Conservation (phyloP, 176 grass and related monocot genomes). For the Aegilops umbellulata region DNA sequence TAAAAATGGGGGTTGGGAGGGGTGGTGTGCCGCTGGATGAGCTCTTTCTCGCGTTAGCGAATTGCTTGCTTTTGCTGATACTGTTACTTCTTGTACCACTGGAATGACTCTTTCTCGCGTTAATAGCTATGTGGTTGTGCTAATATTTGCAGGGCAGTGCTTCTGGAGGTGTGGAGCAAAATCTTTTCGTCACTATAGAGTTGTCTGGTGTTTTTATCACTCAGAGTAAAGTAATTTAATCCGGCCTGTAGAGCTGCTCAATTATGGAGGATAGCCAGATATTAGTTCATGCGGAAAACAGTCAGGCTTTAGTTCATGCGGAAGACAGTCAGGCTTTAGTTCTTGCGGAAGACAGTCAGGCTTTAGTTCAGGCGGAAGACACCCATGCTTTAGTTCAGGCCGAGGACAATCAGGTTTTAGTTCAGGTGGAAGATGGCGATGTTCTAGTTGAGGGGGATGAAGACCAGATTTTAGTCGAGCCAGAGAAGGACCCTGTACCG, state of each 20-base stretch:
- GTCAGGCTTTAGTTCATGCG: constrained; percentile 34
- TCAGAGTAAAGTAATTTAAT: constrained; percentile 22
- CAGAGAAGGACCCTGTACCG: constrained; percentile 45
- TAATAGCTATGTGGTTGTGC: constrained; percentile 13
- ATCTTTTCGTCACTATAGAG: not conserved
- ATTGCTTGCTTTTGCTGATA: not conserved
- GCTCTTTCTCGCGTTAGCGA: not conserved
- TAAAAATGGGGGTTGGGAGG: not conserved
- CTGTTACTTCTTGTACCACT: not conserved
- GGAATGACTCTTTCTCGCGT: not conserved
- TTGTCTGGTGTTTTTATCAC: constrained; percentile 8
- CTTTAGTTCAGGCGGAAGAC: constrained; percentile 26
- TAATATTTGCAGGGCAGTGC: constrained; percentile 30
- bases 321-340: constrained; percentile 41
- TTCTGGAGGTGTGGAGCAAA: not conserved
- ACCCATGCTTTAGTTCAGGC: constrained; percentile 3
- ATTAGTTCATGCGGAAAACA: constrained; percentile 37
- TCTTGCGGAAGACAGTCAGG: not conserved
- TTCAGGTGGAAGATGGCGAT: not conserved
- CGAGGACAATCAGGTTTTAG: not conserved
- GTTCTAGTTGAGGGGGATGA: not conserved
- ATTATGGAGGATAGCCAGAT: constrained; percentile 50
- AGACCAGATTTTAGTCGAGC: constrained; percentile 38
- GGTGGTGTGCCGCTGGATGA: not conserved
- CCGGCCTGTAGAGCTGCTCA: constrained; percentile 1